Base-by-base conservation (phyloP, 805 yeast species). In the Metschnikowia noctiluminum region DNA sequence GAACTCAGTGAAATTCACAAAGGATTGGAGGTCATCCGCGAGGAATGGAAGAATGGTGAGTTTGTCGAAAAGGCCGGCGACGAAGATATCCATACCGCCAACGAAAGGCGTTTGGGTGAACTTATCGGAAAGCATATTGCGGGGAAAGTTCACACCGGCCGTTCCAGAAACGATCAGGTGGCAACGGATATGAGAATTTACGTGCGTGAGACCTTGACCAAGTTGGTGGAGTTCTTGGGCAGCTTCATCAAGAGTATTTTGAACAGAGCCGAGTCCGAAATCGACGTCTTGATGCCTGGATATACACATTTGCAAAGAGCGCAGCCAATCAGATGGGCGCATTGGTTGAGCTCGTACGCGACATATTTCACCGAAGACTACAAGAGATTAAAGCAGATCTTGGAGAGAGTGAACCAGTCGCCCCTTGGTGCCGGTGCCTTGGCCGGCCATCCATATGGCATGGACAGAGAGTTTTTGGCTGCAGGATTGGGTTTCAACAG, bases 321-420 rank as follows among this genome's bases (percentile, higher is more conserved):
- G 1, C 99, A 91, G 71, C 99, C 99, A n/a, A 94, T 94, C 63
- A 82, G 99, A 72, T 94, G 99, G 99, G 78, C 97, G 1, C 99
- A 94, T 67, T 92, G 97, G 97, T 76, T 94, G 57, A 82, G 92
- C 57, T 84, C 89, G 65, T 92, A 94, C 63, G 97, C 97, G 35
- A 92, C 99, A 2, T 94, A 91, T 65, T 85, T 94, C 69, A 81
- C 91, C 9, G 90, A 90, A 63, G 99, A 94, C 66, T 83, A 86
- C 71, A 82, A 87, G 65, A 81, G 99, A 65, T 77, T 94, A 58
- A 71, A 79, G 55, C 94, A 95, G 70, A 77, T 94, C 46, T 79
- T 85, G 55, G 84, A 74, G 48, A 84, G 99, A 68, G 82, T 89
- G 48, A 94, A 95, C 65, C 82, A 79, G 58, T 85, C 90, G 35